These are phyloP conservation scores for Hypoxylon lienhwacheense DNA, from an alignment of 495 filamentous ascomycete species.

Conservation along the genomic window DNA sequence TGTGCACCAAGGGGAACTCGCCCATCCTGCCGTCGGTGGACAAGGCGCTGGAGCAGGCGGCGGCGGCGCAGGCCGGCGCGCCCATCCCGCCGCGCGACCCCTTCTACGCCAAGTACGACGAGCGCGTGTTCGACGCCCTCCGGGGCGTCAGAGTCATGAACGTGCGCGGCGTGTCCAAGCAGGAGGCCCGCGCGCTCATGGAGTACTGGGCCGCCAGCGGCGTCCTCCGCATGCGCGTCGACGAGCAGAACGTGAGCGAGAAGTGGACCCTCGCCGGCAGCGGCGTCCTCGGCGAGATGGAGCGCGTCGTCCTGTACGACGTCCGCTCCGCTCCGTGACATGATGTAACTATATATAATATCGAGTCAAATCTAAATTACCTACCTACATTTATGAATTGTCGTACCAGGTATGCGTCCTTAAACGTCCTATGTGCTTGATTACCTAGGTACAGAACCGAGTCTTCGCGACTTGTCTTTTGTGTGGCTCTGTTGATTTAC, in stretches of 20 bases:
- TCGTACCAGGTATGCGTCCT: no score
- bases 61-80: constrained; percentile 39
- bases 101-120: constrained; percentile 66
- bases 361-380: no score
- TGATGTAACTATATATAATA: no score
- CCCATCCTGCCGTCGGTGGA: constrained; percentile 64
- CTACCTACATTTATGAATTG: no score
- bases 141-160: constrained; percentile 51
- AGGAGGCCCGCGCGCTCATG: constrained; percentile 77
- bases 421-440: no score
- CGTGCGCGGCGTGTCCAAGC: constrained; percentile 66
- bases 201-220: constrained; percentile 94
- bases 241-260: constrained; percentile 74
- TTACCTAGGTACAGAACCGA: no score
- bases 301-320: constrained; percentile 57
- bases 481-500: no score
- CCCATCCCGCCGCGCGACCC: constrained; percentile 61
- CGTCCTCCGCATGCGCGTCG: constrained; percentile 67
- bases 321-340: constrained; percentile 12
- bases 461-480: no score
- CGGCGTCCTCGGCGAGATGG: constrained; percentile 84
- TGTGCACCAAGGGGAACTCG: constrained; percentile 67
- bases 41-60: constrained; percentile 60
- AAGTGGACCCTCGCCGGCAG: constrained; percentile 81
- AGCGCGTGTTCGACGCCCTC: constrained; percentile 64